A percentile compares a stretch with the other conserved stretches of the same genome.
phyloP scores from a whole-genome alignment of 2,329 filamentous ascomycete genomes.

The Epichloe sibirici region DNA sequence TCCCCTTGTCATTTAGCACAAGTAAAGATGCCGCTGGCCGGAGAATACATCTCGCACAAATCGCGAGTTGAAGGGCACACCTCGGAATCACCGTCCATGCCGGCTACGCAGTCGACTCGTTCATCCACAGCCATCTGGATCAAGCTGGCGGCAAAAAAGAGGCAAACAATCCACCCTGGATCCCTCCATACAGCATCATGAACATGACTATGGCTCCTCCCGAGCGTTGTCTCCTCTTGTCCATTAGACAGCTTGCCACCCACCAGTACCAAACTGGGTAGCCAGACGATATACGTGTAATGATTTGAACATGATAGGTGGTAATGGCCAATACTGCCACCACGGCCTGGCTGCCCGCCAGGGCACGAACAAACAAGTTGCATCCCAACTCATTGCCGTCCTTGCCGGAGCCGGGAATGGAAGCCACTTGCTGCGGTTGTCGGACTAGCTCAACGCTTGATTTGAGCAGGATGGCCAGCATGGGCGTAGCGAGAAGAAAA shows the following conservation, averaged over 20 bases:
- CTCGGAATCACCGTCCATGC: no score
- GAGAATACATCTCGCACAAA: no score
- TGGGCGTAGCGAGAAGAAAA: conserved; percentile 71
- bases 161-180: conserved; percentile 77
- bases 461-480: conserved; percentile 48
- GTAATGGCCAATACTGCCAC: conserved; percentile 61
- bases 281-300: conserved; percentile 76
- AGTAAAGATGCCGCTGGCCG: no score
- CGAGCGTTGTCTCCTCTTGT: conserved; percentile 19
- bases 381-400: conserved; percentile 3
- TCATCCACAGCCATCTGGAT: not conserved
- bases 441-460: conserved; percentile 40
- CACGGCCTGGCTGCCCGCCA: conserved; percentile 62
- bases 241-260: conserved; percentile 42
- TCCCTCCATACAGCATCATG: conserved; percentile 68
- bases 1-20: no score
- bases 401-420: not conserved
- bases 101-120: not conserved
- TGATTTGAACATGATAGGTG: conserved; percentile 86
- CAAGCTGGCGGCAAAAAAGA: conserved; percentile 85
- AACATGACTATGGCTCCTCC: conserved; percentile 41
- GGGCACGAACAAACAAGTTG: conserved; percentile 31
- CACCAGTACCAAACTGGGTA: conserved; percentile 87
- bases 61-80: no score
- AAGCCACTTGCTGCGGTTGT: conserved; percentile 7